phyloP scores from a whole-genome alignment of 805 yeast genomes.

The Wickerhamomyces bisporus region DNA sequence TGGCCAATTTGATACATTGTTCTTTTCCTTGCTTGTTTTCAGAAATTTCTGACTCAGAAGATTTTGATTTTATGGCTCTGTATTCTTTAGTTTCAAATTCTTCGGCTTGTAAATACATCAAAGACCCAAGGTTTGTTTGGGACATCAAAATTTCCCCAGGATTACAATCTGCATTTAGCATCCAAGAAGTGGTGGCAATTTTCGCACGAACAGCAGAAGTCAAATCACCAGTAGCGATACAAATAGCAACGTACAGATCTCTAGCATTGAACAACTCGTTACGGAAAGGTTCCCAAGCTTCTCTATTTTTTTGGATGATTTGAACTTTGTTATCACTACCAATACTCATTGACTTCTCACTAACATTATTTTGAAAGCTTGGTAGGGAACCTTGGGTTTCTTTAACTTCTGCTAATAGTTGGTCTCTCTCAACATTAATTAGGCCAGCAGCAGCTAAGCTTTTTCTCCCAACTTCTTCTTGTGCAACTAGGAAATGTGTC shows the following conservation, averaged over 20 bases:
- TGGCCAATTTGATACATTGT: conserved; percentile 29
- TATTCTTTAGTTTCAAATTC: conserved; percentile 48
- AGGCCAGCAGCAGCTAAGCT: conserved; percentile 29
- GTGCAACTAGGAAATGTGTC: conserved; percentile 62
- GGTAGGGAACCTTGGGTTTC: no score
- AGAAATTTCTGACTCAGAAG: conserved; percentile 19
- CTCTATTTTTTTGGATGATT: conserved; percentile 34
- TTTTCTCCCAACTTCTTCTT: conserved; percentile 51
- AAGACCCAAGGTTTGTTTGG: conserved; percentile 65
- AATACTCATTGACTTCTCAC: background rate
- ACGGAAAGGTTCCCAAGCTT: conserved; percentile 66
- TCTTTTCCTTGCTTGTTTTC: conserved; percentile 20
- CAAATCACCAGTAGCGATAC: conserved; percentile 64
- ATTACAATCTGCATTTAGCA: conserved; percentile 66
- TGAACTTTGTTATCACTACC: conserved; percentile 4
- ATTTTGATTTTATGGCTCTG: conserved; percentile 23
- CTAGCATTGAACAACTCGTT: conserved; percentile 76
- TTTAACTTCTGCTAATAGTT: conserved; percentile 19
- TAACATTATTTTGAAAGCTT: background rate
- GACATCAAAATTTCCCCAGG: conserved; percentile 60
- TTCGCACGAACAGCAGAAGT: conserved; percentile 56
- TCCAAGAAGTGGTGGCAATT: conserved; percentile 60
- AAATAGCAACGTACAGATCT: conserved; percentile 69
- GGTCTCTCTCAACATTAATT: conserved; percentile 28
- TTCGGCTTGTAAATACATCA: conserved; percentile 64